Base-by-base conservation (phyloP, 257 asterid genomes). In the Rehmannia glutinosa region DNA sequence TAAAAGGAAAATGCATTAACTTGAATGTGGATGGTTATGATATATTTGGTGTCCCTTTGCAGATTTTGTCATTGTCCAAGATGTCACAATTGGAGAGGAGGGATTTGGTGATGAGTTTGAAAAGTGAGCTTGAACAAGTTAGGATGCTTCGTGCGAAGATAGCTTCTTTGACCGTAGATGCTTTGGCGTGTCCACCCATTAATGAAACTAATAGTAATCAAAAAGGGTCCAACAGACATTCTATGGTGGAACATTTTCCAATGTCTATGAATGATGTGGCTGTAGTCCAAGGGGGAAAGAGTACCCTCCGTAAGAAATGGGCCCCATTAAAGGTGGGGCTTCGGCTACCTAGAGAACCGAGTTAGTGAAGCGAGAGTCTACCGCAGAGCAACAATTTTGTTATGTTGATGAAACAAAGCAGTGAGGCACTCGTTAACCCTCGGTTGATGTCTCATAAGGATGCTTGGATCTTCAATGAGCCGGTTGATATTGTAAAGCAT, bases 101-200 rank as follows among this genome's bases (percentile, higher is more conserved):
- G 75, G 81, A 77, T 38, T 66, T 78, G 82, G 82, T 69, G 75
- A 21, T 43, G 52, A 78, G 76, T 74, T 74, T 85, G 72, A 78
- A 55, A 43, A 71, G 60, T 56, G 91, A 85, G 70, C 88, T 85
- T 5, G 80, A 82, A 28, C 81, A 73, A 74, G 84, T 85, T 36
- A 74, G 80, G 72, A 75, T 58, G 63, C 70, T 80, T 64, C 88
- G 76, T 76, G 54, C 62, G 73, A 85, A 77, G 75, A 64, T 82
- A 30, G 68, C 68, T 46, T 68, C 86, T 5, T 4, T 68, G 8
- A 68, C 57, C 33, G n/a, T n/a, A n/a, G n/a, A n/a, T n/a, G n/a
- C n/a, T n/a, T n/a, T n/a, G n/a, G n/a, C n/a, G n/a, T n/a, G n/a
- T n/a, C n/a, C n/a, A n/a, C n/a, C n/a, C n/a, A n/a, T n/a, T n/a